phyloP scores from a whole-genome alignment of 2,329 filamentous ascomycete species.

The Cryphonectria nitschkei region DNA sequence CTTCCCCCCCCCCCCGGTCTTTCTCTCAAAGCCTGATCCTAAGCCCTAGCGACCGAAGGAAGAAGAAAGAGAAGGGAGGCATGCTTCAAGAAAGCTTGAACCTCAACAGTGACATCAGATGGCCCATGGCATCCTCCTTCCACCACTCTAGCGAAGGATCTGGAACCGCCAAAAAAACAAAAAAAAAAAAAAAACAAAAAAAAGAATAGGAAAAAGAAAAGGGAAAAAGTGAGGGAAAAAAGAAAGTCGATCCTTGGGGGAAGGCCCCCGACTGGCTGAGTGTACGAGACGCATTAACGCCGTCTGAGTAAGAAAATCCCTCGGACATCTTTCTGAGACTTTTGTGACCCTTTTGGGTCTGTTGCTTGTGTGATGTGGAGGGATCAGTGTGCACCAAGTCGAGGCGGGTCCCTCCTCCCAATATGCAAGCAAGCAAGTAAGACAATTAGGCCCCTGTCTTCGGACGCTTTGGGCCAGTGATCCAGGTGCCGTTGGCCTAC shows the following conservation, averaged over 20 bases:
- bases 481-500: neutral
- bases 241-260: neutral
- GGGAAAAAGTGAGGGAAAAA: too few species aligned
- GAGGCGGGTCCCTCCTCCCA: neutral
- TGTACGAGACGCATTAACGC: conserved; percentile 5
- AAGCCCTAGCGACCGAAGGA: neutral
- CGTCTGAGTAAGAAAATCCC: conserved; percentile 11
- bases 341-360: neutral
- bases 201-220: too few species aligned
- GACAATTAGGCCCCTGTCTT: neutral
- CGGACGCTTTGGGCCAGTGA: neutral
- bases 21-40: neutral
- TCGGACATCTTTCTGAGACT: neutral
- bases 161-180: neutral
- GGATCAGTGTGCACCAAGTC: neutral
- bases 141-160: neutral
- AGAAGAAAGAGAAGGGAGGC: too few species aligned
- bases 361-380: neutral
- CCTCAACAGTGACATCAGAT: neutral
- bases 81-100: neutral
- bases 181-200: neutral
- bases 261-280: neutral
- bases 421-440: neutral
- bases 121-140: neutral
- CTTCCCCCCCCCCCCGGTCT: too few species aligned